phyloP scores from a whole-genome alignment of 495 filamentous ascomycete genomes.

The Choiromyces venosus region DNA sequence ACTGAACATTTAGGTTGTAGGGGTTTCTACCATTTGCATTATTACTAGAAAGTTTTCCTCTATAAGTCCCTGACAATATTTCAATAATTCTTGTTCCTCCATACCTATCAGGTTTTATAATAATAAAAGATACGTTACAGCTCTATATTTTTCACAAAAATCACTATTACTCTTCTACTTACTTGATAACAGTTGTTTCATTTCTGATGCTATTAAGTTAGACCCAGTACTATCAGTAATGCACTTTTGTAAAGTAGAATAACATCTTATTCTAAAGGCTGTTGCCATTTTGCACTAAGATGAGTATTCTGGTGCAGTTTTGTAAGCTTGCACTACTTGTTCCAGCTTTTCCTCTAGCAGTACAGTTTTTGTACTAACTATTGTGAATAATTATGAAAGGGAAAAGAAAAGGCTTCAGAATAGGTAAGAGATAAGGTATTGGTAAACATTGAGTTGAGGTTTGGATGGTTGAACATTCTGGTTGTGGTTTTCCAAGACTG shows the following conservation, averaged over 20 bases:
- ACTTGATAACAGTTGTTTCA: not conserved
- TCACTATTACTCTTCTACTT: too few relatives aligned
- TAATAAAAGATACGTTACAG: too few relatives aligned
- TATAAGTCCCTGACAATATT: too few relatives aligned
- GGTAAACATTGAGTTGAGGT: too few relatives aligned
- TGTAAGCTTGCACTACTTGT: not conserved
- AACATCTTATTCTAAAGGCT: not conserved
- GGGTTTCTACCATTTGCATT: not conserved
- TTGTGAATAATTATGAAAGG: not conserved
- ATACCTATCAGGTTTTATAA: too few relatives aligned
- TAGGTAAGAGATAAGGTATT: too few relatives aligned
- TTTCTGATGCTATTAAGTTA: not conserved
- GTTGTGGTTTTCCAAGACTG: too few relatives aligned
- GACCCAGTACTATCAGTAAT: not conserved
- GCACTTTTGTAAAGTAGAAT: not conserved
- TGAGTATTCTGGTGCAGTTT: not conserved
- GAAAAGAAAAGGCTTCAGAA: not conserved
- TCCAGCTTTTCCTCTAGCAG: conserved; percentile 1
- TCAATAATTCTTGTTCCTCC: too few relatives aligned
- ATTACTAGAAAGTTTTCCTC: not conserved
- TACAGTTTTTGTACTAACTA: not conserved
- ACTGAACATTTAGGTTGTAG: not conserved
- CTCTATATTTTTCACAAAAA: too few relatives aligned
- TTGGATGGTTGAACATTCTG: too few relatives aligned
- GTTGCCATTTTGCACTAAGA: not conserved